Conservation (phyloP, 306 rosid genomes). For the Cicer pinnatifidum region DNA sequence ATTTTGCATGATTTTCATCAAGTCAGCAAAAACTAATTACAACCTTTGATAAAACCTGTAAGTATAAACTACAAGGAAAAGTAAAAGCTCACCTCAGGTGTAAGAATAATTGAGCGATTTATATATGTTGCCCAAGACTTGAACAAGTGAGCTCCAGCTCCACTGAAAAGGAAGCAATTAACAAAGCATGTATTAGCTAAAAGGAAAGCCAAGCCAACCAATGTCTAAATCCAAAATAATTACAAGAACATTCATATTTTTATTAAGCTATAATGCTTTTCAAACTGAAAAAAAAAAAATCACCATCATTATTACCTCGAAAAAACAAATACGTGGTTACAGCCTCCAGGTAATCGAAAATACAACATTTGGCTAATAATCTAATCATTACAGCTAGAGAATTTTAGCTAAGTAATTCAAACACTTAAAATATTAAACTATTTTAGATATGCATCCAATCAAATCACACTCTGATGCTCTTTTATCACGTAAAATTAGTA, state of each 20-base stretch:
- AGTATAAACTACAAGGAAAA: slow-evolving; percentile 23
- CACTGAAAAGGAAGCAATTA: slow-evolving; percentile 58
- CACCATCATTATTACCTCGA: too few species aligned
- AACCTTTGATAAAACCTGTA: too few species aligned
- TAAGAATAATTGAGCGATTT: slow-evolving; percentile 88
- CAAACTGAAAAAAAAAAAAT: slow-evolving; percentile 46
- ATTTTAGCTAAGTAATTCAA: slow-evolving; percentile 30
- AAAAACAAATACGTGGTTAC: slow-evolving; percentile 69
- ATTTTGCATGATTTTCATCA: not conserved
- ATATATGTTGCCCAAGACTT: slow-evolving; percentile 86
- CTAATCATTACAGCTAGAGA: slow-evolving; percentile 47
- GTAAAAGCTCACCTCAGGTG: slow-evolving; percentile 73
- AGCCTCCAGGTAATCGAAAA: too few species aligned
- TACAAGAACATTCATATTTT: not conserved
- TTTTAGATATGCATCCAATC: too few species aligned
- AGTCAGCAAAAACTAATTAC: too few species aligned
- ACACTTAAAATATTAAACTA: too few species aligned
- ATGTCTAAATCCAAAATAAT: not conserved
- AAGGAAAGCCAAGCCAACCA: not conserved
- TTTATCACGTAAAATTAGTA: too few species aligned
- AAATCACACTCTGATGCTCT: too few species aligned
- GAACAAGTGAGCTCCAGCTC: slow-evolving; percentile 95
- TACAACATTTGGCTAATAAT: slow-evolving; percentile 84
- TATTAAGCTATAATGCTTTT: not conserved
- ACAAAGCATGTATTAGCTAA: slow-evolving; percentile 33